Evolutionary conservation across 345 rosid genomes (phyloP).

Genomic region (Clausena lansium): DNA sequence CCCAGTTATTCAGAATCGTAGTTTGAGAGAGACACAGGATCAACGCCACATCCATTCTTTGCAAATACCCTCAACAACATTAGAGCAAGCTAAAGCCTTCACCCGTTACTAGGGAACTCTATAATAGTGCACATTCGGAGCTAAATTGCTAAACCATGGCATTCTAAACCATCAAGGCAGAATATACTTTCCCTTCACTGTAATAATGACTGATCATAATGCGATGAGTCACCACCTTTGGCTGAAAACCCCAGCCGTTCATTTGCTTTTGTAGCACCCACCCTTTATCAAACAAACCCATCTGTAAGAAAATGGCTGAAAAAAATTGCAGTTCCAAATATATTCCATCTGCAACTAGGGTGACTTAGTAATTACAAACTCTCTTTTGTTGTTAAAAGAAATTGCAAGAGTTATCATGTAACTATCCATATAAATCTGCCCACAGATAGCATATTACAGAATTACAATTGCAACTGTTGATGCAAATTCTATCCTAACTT

Average conservation of each 20-base stretch:
- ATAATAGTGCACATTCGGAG: conserved; percentile 47
- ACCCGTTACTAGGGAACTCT: conserved; percentile 42
- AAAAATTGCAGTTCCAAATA: no score
- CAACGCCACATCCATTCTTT: conserved; percentile 39
- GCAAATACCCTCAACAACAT: conserved; percentile 45
- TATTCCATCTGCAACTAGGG: no score
- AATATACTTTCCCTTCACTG: conserved; percentile 47
- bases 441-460: no score
- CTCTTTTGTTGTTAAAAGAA: no score
- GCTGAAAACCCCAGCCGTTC: conserved; percentile 34
- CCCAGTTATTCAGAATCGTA: conserved; percentile 8
- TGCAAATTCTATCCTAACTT: no score
- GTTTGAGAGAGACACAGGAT: conserved; percentile 23
- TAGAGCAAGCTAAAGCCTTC: conserved; percentile 46
- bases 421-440: no score
- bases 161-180: conserved; percentile 42
- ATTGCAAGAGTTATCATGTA: no score
- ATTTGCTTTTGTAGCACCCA: conserved; percentile 36
- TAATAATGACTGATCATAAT: conserved; percentile 56
- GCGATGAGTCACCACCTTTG: conserved; percentile 48
- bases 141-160: conserved; percentile 34
- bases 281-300: conserved; percentile 51
- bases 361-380: no score
- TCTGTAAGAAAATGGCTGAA: background rate
- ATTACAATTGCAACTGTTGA: no score